A percentile compares a stretch with the other conserved stretches of the same genome.
phyloP scores from a whole-genome alignment of 2,329 filamentous ascomycete species.

The Teratosphaeria pseudoeucalypti region DNA sequence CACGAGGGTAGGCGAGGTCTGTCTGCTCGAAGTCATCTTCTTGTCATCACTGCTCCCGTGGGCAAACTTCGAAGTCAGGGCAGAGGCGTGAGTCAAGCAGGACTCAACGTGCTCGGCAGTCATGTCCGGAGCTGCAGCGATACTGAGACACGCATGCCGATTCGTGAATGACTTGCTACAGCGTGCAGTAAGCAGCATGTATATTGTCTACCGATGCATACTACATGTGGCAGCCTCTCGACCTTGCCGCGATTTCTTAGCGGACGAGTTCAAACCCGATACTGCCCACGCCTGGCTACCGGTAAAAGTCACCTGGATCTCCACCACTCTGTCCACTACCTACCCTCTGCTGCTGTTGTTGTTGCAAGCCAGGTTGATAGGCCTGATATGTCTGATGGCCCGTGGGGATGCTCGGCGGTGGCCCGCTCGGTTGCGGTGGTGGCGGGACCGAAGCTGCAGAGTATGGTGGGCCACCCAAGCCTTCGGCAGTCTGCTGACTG shows the following conservation, averaged over 20 bases:
- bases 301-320: conserved; percentile 27
- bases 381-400: conserved; percentile 19
- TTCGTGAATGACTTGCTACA: too few relatives aligned
- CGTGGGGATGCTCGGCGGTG: conserved; percentile 22
- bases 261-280: not conserved
- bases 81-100: too few relatives aligned
- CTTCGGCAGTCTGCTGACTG: conserved; percentile 11
- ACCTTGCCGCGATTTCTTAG: too few relatives aligned
- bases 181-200: too few relatives aligned
- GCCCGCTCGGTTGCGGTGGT: conserved; percentile 15
- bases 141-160: too few relatives aligned
- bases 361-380: conserved; percentile 15
- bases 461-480: not conserved
- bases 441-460: not conserved
- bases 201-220: too few relatives aligned
- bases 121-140: too few relatives aligned
- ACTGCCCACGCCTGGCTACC: conserved; percentile 8
- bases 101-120: too few relatives aligned
- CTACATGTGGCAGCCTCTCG: too few relatives aligned
- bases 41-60: too few relatives aligned
- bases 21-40: not conserved
- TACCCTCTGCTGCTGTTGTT: conserved; percentile 10
- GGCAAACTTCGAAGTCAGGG: too few relatives aligned
- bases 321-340: conserved; percentile 15
- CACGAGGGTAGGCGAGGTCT: not conserved